A percentile compares a stretch with the other conserved stretches of the same genome.
These are phyloP conservation scores for Drosera capensis DNA, from an alignment of 148 eudicot species.

Conservation along the genomic window DNA sequence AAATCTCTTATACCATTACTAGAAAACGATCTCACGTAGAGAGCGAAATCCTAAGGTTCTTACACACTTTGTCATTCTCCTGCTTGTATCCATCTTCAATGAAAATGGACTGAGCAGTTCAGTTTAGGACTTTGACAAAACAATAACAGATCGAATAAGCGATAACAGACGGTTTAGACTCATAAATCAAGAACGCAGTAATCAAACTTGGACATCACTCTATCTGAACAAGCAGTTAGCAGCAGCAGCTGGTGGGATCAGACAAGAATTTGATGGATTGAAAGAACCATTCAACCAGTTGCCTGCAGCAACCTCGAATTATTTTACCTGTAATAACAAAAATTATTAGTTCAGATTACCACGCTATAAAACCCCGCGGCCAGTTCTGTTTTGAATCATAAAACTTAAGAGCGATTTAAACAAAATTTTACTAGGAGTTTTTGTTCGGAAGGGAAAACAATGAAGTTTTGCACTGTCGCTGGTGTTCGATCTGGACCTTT, in stretches of 20 bases:
- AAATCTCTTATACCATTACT: too few species aligned
- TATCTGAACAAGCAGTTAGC: not conserved
- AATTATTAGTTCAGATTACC: not conserved
- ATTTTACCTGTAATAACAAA: not conserved
- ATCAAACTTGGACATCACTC: conserved; percentile 8
- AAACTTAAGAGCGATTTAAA: too few species aligned
- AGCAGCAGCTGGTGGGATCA: conserved; percentile 1
- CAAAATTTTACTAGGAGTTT: too few species aligned
- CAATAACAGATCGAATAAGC: not conserved
- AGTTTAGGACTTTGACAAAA: not conserved
- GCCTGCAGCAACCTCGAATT: not conserved
- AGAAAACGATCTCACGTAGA: too few species aligned
- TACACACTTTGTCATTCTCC: not conserved
- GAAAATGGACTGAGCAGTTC: not conserved
- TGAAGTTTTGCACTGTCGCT: conserved; percentile 3
- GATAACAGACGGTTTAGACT: not conserved
- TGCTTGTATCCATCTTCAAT: not conserved
- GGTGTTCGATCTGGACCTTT: not conserved
- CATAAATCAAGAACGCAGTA: not conserved
- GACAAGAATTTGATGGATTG: not conserved
- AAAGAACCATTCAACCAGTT: too few species aligned
- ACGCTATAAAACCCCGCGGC: too few species aligned
- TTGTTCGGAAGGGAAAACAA: not conserved
- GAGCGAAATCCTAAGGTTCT: too few species aligned
- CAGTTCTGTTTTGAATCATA: not conserved